A percentile compares a stretch with the other conserved stretches of the same genome.
phyloP scores from a whole-genome alignment of 768 basidiomycete genomes.

The Baorangia bicolor region DNA sequence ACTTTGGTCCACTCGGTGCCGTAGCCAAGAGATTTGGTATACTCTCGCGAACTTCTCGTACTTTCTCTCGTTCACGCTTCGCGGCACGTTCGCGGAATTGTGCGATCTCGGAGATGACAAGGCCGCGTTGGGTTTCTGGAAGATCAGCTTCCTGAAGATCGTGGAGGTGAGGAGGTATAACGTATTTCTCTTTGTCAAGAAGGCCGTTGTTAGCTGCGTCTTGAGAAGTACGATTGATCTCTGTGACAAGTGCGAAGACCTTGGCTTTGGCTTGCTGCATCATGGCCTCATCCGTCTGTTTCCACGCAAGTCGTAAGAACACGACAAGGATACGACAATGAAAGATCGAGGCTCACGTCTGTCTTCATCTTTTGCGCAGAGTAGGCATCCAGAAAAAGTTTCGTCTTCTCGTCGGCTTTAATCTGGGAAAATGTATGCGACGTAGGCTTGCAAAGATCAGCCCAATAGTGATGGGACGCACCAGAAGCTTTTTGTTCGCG shows the following conservation, averaged over 20 bases:
- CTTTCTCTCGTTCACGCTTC: slow-evolving; percentile 86
- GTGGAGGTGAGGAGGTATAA: slow-evolving; percentile 94
- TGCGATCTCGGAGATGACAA: slow-evolving; percentile 95
- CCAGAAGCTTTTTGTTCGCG: slow-evolving; percentile 63
- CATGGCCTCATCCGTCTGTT: slow-evolving; percentile 69
- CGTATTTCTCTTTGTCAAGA: slow-evolving; percentile 81
- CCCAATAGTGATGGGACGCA: slow-evolving; percentile 42
- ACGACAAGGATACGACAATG: not conserved
- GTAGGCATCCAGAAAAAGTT: slow-evolving; percentile 83
- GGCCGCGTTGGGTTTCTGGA: slow-evolving; percentile 87
- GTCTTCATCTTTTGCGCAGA: slow-evolving; percentile 74
- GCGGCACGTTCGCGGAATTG: slow-evolving; percentile 94
- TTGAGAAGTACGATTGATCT: slow-evolving; percentile 71
- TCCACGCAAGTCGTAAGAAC: not conserved
- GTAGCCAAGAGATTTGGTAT: slow-evolving; percentile 44
- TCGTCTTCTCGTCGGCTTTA: slow-evolving; percentile 96
- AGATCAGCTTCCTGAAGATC: slow-evolving; percentile 96
- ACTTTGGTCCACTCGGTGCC: slow-evolving; percentile 70
- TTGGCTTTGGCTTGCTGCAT: slow-evolving; percentile 60
- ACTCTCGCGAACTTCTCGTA: slow-evolving; percentile 69
- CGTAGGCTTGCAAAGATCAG: slow-evolving; percentile 38
- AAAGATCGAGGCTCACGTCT: slow-evolving; percentile 55
- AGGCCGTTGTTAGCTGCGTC: slow-evolving; percentile 74
- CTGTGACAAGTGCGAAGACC: slow-evolving; percentile 63
- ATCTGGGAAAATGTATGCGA: slow-evolving; percentile 50